These are phyloP conservation scores for Zasmidium cellare DNA, from an alignment of 2,329 filamentous ascomycete genomes.

Conservation along the genomic window DNA sequence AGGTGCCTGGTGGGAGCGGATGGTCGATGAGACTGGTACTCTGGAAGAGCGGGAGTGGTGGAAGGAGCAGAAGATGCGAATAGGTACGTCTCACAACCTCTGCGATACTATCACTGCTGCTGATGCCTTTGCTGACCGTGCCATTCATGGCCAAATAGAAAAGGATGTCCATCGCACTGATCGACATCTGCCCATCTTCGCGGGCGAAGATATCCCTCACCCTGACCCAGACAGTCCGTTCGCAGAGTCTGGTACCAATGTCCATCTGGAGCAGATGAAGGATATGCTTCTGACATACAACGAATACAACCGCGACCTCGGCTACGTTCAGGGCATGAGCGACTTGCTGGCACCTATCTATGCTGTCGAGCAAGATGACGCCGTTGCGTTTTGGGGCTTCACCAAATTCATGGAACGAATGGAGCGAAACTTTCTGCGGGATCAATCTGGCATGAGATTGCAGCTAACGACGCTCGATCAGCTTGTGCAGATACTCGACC, in stretches of 20 bases:
- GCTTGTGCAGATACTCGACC: conserved; percentile 94
- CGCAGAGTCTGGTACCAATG: conserved; percentile 88
- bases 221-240: conserved; percentile 96
- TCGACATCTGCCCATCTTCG: conserved; percentile 90
- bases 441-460: conserved; percentile 92
- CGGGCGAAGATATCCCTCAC: conserved; percentile 93
- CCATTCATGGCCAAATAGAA: conserved; percentile 63
- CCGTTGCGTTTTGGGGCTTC: conserved; percentile 95
- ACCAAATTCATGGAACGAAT: conserved; percentile 96
- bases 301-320: conserved; percentile 91
- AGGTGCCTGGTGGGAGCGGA: conserved; percentile 91
- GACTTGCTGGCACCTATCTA: conserved; percentile 95
- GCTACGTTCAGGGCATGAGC: conserved; percentile 98
- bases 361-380: conserved; percentile 95
- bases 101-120: conserved; percentile 19
- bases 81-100: conserved; percentile 64
- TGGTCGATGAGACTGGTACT: conserved; percentile 78
- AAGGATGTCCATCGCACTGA: conserved; percentile 98
- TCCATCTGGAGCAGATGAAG: conserved; percentile 98
- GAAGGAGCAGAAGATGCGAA: conserved; percentile 89
- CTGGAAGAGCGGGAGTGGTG: conserved; percentile 90
- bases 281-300: conserved; percentile 99
- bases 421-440: conserved; percentile 94
- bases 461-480: conserved; percentile 91
- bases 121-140: conserved; percentile 42